These are phyloP conservation scores for Zymoseptoria pseudotritici DNA, from an alignment of 2,329 filamentous ascomycete genomes.

Conservation along the genomic window DNA sequence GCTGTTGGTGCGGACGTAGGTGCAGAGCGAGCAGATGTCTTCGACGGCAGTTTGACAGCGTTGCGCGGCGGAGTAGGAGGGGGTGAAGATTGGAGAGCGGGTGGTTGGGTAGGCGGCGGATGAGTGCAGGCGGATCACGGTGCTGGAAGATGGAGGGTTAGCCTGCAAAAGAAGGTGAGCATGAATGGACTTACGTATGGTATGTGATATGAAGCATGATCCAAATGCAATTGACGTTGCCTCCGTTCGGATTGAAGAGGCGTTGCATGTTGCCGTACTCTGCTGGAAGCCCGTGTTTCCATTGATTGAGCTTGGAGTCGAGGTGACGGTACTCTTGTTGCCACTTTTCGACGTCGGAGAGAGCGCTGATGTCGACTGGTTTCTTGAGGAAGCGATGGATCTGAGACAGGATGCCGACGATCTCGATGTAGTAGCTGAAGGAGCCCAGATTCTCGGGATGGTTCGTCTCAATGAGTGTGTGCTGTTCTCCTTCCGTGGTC, in stretches of 20 bases:
- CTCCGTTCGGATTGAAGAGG: conserved; percentile 56
- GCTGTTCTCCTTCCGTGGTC: conserved; percentile 47
- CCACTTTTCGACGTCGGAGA: conserved; percentile 83
- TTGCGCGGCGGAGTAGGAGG: conserved; percentile 78
- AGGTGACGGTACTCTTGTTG: conserved; percentile 79
- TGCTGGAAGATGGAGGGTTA: conserved; percentile 34
- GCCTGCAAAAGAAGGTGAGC: background rate
- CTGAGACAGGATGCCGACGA: conserved; percentile 76
- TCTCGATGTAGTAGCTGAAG: conserved; percentile 85
- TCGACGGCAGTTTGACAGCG: conserved; percentile 76
- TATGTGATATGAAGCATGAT: conserved; percentile 88
- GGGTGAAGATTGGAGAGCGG: conserved; percentile 79
- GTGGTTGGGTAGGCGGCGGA: conserved; percentile 89
- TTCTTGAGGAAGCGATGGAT: conserved; percentile 85
- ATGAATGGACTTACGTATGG: conserved; percentile 55
- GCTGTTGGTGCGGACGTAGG: conserved; percentile 67
- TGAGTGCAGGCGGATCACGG: conserved; percentile 82
- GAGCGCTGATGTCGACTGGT: conserved; percentile 77
- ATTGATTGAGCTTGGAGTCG: conserved; percentile 68
- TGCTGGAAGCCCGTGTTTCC: conserved; percentile 74
- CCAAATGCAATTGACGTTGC: conserved; percentile 70
- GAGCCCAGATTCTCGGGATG: conserved; percentile 75
- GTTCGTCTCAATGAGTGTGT: conserved; percentile 43
- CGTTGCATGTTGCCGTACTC: conserved; percentile 82
- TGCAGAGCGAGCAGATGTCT: conserved; percentile 68